Conservation (phyloP, 2,329 filamentous ascomycete species). For the Fusarium hainanense region DNA sequence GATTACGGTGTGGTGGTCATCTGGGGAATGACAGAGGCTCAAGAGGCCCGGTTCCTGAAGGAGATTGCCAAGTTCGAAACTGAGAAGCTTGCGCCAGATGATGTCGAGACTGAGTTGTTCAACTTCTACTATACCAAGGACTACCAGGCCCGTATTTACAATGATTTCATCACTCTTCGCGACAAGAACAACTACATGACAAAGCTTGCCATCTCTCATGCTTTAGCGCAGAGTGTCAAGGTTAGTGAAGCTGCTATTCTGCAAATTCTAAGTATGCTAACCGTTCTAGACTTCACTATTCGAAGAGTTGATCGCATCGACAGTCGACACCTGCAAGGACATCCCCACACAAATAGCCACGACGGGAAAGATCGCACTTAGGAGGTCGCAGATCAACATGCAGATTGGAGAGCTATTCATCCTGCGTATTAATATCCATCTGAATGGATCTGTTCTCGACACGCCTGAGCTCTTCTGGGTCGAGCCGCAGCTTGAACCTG, state of each 20-base stretch:
- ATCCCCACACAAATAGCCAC: constrained; percentile 92
- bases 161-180: constrained; percentile 95
- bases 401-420: constrained; percentile 99
- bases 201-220: constrained; percentile 95
- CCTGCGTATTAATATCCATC: constrained; percentile 95
- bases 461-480: constrained; percentile 99
- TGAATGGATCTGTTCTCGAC: constrained; percentile 96
- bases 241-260: constrained; percentile 52
- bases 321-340: constrained; percentile 91
- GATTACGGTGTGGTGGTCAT: constrained; percentile 98
- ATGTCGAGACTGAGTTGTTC: constrained; percentile 96
- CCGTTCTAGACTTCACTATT: constrained; percentile 84
- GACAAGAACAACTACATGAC: constrained; percentile 99
- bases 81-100: constrained; percentile 87
- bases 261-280: constrained; percentile 24
- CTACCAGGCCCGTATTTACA: constrained; percentile 98
- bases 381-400: constrained; percentile 95
- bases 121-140: constrained; percentile 99
- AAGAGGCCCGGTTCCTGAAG: constrained; percentile 91
- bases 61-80: constrained; percentile 94
- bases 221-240: constrained; percentile 95
- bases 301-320: constrained; percentile 93
- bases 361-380: constrained; percentile 91
- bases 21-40: constrained; percentile 94
- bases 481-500: constrained; percentile 93